phyloP scores from a whole-genome alignment of 371 early-diverging fungal genomes.

The Mucor ambiguus region DNA sequence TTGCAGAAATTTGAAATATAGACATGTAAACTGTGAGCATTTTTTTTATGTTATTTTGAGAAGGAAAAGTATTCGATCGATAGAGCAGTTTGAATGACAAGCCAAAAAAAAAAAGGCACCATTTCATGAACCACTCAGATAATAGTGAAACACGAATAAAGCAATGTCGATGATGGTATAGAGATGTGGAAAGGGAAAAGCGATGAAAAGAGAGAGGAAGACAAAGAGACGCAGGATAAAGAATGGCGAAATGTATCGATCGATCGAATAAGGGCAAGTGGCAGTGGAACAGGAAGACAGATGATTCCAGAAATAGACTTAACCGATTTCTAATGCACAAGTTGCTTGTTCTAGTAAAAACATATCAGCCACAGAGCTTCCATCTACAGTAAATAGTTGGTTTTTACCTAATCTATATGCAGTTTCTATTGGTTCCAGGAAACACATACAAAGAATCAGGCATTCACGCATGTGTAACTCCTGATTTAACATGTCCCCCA shows the following conservation, averaged over 20 bases:
- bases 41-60: too few relatives aligned
- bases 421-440: slow-evolving; percentile 12
- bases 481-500: neutral
- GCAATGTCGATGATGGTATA: neutral
- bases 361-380: neutral
- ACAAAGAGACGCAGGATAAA: neutral
- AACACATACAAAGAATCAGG: neutral
- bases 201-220: neutral
- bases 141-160: neutral
- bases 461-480: neutral
- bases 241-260: neutral
- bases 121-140: neutral
- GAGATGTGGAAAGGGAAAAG: neutral
- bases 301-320: neutral
- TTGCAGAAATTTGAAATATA: neutral
- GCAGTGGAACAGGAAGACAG: neutral
- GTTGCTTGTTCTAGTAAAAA: neutral
- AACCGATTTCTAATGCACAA: neutral
- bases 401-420: neutral
- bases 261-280: neutral
- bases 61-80: neutral
- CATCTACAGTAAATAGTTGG: neutral
- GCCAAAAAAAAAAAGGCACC: neutral
- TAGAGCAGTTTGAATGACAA: neutral
- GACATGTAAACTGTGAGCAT: too few relatives aligned